phyloP scores from a whole-genome alignment of 768 basidiomycete species.

The Suillus tomentosus region DNA sequence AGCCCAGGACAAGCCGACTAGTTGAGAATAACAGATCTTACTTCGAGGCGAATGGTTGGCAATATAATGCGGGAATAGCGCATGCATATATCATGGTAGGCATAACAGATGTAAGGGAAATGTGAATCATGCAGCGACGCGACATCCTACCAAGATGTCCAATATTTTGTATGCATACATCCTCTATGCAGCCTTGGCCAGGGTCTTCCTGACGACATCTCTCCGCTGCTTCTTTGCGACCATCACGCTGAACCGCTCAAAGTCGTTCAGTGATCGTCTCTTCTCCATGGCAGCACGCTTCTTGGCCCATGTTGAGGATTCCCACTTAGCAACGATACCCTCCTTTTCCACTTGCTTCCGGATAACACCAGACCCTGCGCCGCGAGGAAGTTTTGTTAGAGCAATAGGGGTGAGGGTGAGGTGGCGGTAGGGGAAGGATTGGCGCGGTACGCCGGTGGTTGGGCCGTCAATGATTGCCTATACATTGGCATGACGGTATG shows the following conservation, averaged over 20 bases:
- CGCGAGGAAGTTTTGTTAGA: constrained; percentile 84
- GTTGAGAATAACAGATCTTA: neutral
- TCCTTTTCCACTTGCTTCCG: constrained; percentile 90
- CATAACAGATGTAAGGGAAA: constrained; percentile 24
- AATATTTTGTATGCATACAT: constrained; percentile 8
- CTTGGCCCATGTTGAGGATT: constrained; percentile 84
- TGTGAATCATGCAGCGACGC: constrained; percentile 14
- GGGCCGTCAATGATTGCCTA: constrained; percentile 98
- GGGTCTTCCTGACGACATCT: constrained; percentile 71
- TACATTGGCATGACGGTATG: neutral
- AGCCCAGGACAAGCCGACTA: neutral
- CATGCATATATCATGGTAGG: constrained; percentile 25
- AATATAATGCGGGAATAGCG: constrained; percentile 1
- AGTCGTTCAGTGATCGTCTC: constrained; percentile 82
- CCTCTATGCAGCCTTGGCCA: constrained; percentile 53
- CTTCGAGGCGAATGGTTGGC: neutral
- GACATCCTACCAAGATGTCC: constrained; percentile 11
- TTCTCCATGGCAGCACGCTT: constrained; percentile 74
- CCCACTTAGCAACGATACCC: constrained; percentile 85
- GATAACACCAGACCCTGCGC: constrained; percentile 77
- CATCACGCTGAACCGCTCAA: constrained; percentile 88
- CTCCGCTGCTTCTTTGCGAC: constrained; percentile 86
- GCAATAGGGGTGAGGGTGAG: constrained; percentile 87
- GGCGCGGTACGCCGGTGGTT: constrained; percentile 87
- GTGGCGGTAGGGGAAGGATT: constrained; percentile 89